Conservation (phyloP, 2,329 filamentous ascomycete species). For the Tolypocladium ophioglossoides region DNA sequence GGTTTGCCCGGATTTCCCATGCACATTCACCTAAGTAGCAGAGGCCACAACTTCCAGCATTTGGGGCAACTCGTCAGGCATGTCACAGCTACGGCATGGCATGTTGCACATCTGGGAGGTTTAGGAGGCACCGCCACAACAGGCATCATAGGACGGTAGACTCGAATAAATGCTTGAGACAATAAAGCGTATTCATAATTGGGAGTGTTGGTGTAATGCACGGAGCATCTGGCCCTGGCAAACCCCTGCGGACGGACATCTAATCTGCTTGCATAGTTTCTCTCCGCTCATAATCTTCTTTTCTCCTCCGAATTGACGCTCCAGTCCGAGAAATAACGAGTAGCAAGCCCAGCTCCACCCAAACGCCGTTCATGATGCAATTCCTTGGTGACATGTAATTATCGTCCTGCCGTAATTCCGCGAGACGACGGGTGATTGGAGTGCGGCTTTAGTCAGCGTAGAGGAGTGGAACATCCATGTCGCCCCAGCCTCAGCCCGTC, state of each 20-base stretch:
- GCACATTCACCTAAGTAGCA: background rate
- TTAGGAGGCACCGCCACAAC: background rate
- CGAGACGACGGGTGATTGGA: background rate
- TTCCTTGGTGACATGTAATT: background rate
- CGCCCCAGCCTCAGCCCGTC: background rate
- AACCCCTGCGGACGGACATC: background rate
- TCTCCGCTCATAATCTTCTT: background rate
- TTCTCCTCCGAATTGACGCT: background rate
- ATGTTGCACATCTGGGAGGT: background rate
- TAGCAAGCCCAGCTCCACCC: background rate
- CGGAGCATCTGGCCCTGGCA: background rate
- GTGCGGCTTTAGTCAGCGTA: background rate
- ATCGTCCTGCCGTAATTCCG: background rate
- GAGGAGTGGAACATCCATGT: background rate
- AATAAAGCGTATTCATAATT: background rate
- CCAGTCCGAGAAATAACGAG: background rate
- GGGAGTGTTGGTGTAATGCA: background rate
- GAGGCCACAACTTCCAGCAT: background rate
- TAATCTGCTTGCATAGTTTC: slow-evolving; percentile 1
- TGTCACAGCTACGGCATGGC: background rate
- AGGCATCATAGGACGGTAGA: background rate
- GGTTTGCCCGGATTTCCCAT: background rate
- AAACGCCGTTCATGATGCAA: slow-evolving; percentile 5
- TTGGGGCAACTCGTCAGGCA: background rate
- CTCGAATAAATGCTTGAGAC: background rate